phyloP scores from a whole-genome alignment of 2,329 filamentous ascomycete species.

The Beauveria caledonica region DNA sequence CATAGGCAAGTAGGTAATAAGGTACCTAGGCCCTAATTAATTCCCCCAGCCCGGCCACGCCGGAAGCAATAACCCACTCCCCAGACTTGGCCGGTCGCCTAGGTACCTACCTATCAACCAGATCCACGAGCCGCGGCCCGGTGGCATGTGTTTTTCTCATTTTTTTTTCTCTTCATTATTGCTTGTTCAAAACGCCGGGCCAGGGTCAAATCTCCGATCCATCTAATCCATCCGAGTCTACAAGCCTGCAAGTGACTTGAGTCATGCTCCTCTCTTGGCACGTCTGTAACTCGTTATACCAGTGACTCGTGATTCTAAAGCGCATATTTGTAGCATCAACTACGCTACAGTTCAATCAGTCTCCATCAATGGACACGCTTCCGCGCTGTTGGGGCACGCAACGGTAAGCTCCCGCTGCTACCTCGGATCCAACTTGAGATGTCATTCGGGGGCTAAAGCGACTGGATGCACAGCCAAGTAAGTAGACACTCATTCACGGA shows the following conservation, averaged over 20 bases:
- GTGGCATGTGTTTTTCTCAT: neutral
- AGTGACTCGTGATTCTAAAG: neutral
- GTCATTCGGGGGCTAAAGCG: neutral
- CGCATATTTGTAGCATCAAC: no score
- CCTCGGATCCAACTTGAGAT: constrained; percentile 2
- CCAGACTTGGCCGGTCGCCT: no score
- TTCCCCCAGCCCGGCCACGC: neutral
- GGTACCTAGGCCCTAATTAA: neutral
- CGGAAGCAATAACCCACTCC: neutral
- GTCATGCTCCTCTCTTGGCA: neutral
- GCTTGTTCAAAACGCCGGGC: neutral
- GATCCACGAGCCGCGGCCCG: constrained; percentile 7
- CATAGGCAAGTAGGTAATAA: no score
- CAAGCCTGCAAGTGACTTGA: neutral
- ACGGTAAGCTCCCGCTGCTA: neutral
- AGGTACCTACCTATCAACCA: no score
- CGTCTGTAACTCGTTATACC: neutral
- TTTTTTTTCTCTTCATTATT: neutral
- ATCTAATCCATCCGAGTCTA: neutral
- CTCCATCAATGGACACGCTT: neutral
- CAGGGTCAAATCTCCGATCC: neutral
- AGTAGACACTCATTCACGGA: no score
- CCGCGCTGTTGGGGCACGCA: neutral
- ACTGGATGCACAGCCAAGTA: neutral
- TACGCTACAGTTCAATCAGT: neutral